Evolutionary conservation across 73 alveolate species (phyloP).

Genomic region (Tetrahymena elliotti): DNA sequence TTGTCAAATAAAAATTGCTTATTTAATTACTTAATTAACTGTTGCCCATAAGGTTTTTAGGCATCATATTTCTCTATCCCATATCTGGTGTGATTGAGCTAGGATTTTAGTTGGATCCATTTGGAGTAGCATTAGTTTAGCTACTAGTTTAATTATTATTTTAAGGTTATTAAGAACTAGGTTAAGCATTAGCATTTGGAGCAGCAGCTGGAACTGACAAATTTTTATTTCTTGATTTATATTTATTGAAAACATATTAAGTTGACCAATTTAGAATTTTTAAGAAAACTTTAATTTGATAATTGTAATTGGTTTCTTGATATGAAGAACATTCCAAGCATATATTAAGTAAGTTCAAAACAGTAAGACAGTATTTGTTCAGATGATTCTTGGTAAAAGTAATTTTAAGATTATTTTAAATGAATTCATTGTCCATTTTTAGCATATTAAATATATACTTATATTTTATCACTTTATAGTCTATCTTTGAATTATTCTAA

Average conservation of each 20-base stretch:
- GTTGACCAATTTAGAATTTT: not conserved
- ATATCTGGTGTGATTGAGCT: not conserved
- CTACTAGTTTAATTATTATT: not conserved
- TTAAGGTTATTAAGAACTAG: not conserved
- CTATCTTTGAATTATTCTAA: not conserved
- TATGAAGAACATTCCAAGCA: not conserved
- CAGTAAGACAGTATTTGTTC: not conserved
- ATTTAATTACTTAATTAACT: not conserved
- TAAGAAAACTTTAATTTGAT: not conserved
- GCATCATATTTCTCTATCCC: not conserved
- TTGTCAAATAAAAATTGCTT: too few relatives aligned
- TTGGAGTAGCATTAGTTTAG: not conserved
- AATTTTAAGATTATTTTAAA: not conserved
- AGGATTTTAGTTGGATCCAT: not conserved
- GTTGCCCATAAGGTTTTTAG: not conserved
- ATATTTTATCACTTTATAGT: not conserved
- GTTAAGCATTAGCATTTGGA: not conserved
- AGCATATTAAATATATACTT: not conserved
- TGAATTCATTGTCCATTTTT: not conserved
- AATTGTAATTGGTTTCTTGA: not conserved
- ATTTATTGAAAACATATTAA: not conserved
- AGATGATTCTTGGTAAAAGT: not conserved
- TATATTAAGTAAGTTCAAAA: not conserved
- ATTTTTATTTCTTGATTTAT: not conserved
- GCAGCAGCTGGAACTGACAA: not conserved